These are phyloP conservation scores for Lentinula guzmanii DNA, from an alignment of 768 basidiomycete species.

Conservation along the genomic window DNA sequence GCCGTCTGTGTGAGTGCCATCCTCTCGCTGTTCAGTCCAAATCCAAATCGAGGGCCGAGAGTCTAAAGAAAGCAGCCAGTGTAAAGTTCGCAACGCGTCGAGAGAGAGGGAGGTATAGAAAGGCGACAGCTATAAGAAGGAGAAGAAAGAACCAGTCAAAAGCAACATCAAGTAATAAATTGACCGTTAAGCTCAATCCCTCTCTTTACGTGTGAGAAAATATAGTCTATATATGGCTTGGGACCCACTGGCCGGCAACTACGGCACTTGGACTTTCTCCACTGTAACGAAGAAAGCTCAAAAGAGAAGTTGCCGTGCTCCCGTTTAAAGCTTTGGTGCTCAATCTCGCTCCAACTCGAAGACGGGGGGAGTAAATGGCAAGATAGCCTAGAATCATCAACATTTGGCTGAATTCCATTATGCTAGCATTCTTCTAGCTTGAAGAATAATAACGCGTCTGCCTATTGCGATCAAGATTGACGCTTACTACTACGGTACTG, in stretches of 20 bases:
- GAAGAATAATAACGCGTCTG: no score
- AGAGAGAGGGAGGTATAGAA: neutral
- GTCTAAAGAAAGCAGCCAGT: neutral
- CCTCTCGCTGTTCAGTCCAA: neutral
- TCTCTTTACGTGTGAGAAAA: neutral
- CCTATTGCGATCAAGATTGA: no score
- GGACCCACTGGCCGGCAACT: neutral
- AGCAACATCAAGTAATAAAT: neutral
- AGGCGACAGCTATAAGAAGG: neutral
- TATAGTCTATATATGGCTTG: neutral
- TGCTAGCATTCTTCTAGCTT: neutral
- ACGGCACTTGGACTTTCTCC: neutral
- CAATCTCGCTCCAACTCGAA: neutral
- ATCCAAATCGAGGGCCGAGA: neutral
- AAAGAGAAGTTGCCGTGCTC: neutral
- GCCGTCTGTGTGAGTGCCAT: slow-evolving; percentile 42
- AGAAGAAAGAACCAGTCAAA: neutral
- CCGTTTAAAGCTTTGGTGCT: neutral
- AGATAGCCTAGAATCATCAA: neutral
- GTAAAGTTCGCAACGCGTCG: neutral
- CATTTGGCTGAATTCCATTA: neutral
- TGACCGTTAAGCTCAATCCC: neutral
- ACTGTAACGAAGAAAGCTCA: neutral
- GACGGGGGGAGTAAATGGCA: neutral
- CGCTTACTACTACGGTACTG: no score